These are phyloP conservation scores for Monilinia laxa DNA, from an alignment of 2,329 filamentous ascomycete genomes.

Conservation along the genomic window DNA sequence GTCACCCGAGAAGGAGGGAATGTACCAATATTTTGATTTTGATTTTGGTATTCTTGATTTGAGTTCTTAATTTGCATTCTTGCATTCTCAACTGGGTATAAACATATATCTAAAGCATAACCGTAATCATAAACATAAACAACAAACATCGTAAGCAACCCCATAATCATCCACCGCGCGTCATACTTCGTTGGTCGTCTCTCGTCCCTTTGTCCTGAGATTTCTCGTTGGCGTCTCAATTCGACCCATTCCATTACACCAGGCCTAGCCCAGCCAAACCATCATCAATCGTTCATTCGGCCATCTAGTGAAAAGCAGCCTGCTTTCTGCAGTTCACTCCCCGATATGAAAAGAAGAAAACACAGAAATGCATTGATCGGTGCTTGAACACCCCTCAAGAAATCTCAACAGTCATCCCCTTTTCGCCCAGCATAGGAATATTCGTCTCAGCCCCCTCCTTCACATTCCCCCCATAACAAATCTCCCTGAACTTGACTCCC, in stretches of 20 bases:
- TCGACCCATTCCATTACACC: neutral
- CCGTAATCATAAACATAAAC: neutral
- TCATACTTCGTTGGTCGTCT: neutral
- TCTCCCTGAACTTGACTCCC: constrained; percentile 10
- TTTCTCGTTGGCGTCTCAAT: neutral
- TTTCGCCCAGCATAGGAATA: neutral
- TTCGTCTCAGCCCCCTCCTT: neutral
- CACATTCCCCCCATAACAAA: neutral
- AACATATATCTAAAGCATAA: constrained; percentile 14
- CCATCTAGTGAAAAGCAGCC: neutral
- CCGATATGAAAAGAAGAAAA: neutral
- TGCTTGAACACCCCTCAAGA: neutral
- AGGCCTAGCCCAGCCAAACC: neutral
- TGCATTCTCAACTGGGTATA: constrained; percentile 18
- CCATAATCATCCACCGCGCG: neutral
- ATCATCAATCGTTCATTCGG: no score
- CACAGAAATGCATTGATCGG: neutral
- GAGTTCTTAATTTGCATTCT: neutral
- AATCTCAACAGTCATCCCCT: constrained; percentile 14
- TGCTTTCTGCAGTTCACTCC: no score
- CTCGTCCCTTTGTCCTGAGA: neutral
- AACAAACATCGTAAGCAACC: neutral
- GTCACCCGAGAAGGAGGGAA: no score
- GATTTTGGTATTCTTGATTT: no score
- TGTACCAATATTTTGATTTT: no score